Percentiles rank a stretch among this genome's conserved stretches.
phyloP scores from a whole-genome alignment of 352 stramenopile genomes.

The Hyaloperonospora brassicae region DNA sequence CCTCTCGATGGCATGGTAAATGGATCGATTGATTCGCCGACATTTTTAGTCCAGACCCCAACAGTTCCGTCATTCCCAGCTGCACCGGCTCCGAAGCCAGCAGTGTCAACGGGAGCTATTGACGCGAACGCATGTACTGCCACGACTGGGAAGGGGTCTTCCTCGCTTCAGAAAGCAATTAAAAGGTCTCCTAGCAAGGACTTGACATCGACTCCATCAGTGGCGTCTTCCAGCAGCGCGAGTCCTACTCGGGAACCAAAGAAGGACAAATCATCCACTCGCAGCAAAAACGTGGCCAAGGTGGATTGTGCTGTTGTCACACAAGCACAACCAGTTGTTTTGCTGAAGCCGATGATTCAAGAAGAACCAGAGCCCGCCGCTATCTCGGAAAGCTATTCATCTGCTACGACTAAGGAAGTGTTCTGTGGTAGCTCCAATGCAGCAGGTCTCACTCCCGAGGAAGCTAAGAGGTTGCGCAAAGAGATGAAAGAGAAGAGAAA shows the following conservation, averaged over 20 bases:
- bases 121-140: constrained; percentile 12
- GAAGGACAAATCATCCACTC: constrained; percentile 7
- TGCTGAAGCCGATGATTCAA: constrained; percentile 7
- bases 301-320: background rate
- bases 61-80: background rate
- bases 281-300: constrained; percentile 8
- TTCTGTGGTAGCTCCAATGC: constrained; percentile 5
- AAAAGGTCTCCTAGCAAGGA: constrained; percentile 30
- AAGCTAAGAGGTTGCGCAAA: constrained; percentile 29
- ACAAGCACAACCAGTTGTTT: constrained; percentile 2
- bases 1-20: constrained; percentile 28
- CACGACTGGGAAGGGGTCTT: constrained; percentile 4
- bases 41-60: constrained; percentile 5
- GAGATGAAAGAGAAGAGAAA: constrained; percentile 53
- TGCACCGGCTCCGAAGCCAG: constrained; percentile 17
- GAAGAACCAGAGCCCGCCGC: constrained; percentile 8
- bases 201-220: constrained; percentile 6
- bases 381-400: constrained; percentile 2
- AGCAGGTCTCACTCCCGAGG: constrained; percentile 16
- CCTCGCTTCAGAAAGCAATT: constrained; percentile 15
- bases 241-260: constrained; percentile 11
- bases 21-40: constrained; percentile 12
- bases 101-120: constrained; percentile 1
- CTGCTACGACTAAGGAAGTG: constrained; percentile 8
- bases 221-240: constrained; percentile 4